Evolutionary conservation across 352 stramenopile species (phyloP).

Genomic region (Peronospora destructor): DNA sequence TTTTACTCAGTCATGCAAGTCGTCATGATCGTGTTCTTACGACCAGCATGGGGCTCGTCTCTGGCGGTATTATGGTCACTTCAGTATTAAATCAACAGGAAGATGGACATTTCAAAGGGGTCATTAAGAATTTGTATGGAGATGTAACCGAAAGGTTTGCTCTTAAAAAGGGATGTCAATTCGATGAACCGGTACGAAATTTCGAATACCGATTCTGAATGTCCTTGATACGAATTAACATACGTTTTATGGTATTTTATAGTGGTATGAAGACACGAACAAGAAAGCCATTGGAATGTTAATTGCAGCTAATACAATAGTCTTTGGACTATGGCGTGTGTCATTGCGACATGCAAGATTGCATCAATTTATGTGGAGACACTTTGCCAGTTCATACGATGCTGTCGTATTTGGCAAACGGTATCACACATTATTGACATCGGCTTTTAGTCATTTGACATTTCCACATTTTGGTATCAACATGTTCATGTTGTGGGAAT

Average conservation of each 20-base stretch:
- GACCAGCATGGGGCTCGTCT: constrained; percentile 45
- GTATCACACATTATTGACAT: constrained; percentile 68
- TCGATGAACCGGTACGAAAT: constrained; percentile 20
- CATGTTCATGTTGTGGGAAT: constrained; percentile 88
- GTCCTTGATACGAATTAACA: background rate
- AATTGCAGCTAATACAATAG: constrained; percentile 58
- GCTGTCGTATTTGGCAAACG: constrained; percentile 55
- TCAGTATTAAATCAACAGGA: constrained; percentile 18
- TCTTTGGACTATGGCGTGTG: constrained; percentile 72
- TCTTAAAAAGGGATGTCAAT: constrained; percentile 16
- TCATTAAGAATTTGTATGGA: constrained; percentile 26
- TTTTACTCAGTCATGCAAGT: constrained; percentile 12
- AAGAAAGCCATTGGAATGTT: constrained; percentile 48
- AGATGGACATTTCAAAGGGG: background rate
- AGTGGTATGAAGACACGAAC: constrained; percentile 61
- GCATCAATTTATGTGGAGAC: constrained; percentile 71
- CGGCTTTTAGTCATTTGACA: constrained; percentile 80
- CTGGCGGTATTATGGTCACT: constrained; percentile 38
- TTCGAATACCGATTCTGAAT: background rate
- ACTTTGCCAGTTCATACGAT: constrained; percentile 83
- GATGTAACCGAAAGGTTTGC: constrained; percentile 27
- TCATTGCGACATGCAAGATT: constrained; percentile 42
- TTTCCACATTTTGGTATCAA: constrained; percentile 78
- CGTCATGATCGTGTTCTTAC: constrained; percentile 40
- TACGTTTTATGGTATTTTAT: constrained; percentile 1